Evolutionary conservation across 768 basidiomycete genomes (phyloP).

Genomic region (Panus rudis): DNA sequence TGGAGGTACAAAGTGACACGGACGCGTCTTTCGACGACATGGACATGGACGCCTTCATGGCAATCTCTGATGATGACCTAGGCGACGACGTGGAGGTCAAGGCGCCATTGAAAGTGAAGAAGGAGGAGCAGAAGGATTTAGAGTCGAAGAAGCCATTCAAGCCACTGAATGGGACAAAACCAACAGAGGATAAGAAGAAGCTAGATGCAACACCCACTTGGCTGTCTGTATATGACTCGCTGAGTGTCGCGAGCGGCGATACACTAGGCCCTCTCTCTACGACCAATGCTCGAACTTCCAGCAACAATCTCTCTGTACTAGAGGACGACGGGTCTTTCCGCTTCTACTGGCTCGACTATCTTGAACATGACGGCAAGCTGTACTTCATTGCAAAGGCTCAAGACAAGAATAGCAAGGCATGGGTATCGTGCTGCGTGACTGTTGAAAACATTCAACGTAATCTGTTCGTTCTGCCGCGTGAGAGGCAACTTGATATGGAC

Average conservation of each 20-base stretch:
- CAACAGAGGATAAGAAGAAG: constrained; percentile 31
- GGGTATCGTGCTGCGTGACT: constrained; percentile 82
- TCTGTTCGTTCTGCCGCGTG: constrained; percentile 80
- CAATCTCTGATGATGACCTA: constrained; percentile 52
- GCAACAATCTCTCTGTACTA: constrained; percentile 47
- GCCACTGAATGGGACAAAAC: constrained; percentile 10
- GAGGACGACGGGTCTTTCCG: constrained; percentile 80
- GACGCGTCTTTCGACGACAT: constrained; percentile 44
- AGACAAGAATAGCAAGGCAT: constrained; percentile 61
- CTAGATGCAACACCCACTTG: constrained; percentile 48
- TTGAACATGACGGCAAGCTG: constrained; percentile 78
- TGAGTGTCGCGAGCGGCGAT: constrained; percentile 55
- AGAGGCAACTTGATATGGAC: constrained; percentile 48
- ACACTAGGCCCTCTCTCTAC: constrained; percentile 42
- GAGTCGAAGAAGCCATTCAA: constrained; percentile 17
- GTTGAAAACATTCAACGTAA: constrained; percentile 86
- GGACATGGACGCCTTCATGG: constrained; percentile 53
- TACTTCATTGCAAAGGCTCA: constrained; percentile 90
- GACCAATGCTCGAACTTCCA: constrained; percentile 18
- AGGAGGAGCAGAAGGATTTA: constrained; percentile 17
- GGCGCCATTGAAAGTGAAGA: constrained; percentile 22
- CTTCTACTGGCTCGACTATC: constrained; percentile 96
- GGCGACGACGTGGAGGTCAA: constrained; percentile 33
- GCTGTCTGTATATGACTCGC: constrained; percentile 70
- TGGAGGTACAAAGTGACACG: constrained; percentile 38